Conservation (phyloP, 2,329 filamentous ascomycete genomes). For the Xylaria sp. region DNA sequence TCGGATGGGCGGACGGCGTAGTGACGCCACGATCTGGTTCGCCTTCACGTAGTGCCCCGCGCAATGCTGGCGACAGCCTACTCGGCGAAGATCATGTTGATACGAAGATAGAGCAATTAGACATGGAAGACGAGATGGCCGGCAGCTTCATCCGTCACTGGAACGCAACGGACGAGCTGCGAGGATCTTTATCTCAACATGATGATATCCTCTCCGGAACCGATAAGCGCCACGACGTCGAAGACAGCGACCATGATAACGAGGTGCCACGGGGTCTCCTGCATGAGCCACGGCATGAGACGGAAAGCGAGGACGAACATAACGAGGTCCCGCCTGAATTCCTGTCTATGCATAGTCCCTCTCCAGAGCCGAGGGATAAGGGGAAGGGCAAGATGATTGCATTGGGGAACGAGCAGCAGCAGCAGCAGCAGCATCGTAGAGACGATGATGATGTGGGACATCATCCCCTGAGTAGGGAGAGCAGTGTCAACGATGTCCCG, state of each 20-base stretch:
- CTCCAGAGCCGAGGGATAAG: constrained; percentile 7
- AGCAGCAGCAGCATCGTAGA: background rate
- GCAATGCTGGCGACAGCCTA: constrained; percentile 10
- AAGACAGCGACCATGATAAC: constrained; percentile 17
- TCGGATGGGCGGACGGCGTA: constrained; percentile 28
- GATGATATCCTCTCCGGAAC: background rate
- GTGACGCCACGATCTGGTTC: constrained; percentile 13
- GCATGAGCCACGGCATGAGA: constrained; percentile 16
- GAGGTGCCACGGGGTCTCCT: constrained; percentile 20
- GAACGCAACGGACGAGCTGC: constrained; percentile 31
- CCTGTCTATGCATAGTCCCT: constrained; percentile 40
- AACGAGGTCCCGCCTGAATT: constrained; percentile 38
- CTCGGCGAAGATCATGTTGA: constrained; percentile 16
- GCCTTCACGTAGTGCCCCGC: background rate
- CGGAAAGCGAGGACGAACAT: constrained; percentile 18
- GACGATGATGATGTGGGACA: constrained; percentile 7
- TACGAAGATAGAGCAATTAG: constrained; percentile 12
- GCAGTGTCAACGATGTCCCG: constrained; percentile 26
- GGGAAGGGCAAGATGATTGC: constrained; percentile 2
- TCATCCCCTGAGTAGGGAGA: constrained; percentile 21
- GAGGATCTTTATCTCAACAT: constrained; percentile 40
- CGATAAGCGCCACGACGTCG: background rate
- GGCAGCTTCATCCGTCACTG: constrained; percentile 34
- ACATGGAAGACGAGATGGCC: constrained; percentile 25
- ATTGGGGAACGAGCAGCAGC: background rate